Evolutionary conservation across 352 stramenopile species (phyloP), one percentile per base, ranked within the genome.

Genomic region (Pelagophyceae sp.): DNA sequence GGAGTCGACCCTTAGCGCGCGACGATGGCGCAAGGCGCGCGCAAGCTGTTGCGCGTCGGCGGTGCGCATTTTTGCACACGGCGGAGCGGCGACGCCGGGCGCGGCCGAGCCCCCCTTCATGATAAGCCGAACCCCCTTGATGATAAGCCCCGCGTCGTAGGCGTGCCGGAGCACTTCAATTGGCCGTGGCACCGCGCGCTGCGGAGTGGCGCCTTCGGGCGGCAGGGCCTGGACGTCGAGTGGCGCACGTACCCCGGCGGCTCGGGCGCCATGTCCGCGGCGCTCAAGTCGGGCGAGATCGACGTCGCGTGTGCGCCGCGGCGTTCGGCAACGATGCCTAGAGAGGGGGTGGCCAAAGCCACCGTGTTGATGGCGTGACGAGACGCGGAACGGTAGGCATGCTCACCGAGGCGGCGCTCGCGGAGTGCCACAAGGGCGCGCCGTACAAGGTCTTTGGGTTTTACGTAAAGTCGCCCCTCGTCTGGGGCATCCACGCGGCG

Each of bases 151-250:
- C 15, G 63, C 3, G 72, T 84, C 0, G 80, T 76, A 32, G 80
- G 80, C 32, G 80, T 84, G 20, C 80, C 80, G 6, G 80, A 84
- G 72, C 80, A 84, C 74, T 84, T 84, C 69, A 84, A 84, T 70
- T 58, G 27, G 31, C 76, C 80, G 0, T 77, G 51, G 5, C 45
- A 74, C 54, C 78, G 50, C 0, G 80, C 80, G 6, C 63, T 35
- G 27, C 58, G 54, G n/a, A 17, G 17, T 40, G 79, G 60, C 19
- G 50, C 76, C 40, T 76, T 45, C 31, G 32, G 11, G 45, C 45
- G 58, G 31, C 0, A 3, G 5, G 51, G 38, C 17, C 15, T n/a
- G 40, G 61, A 11, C n/a, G 0, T 35, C 25, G 61, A 45, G 25
- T 70, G 51, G 51, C 38, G 63, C 20, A 38, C 23, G 54, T 79